Evolutionary conservation across 257 asterid genomes (phyloP).

Genomic region (Echites panduratus): DNA sequence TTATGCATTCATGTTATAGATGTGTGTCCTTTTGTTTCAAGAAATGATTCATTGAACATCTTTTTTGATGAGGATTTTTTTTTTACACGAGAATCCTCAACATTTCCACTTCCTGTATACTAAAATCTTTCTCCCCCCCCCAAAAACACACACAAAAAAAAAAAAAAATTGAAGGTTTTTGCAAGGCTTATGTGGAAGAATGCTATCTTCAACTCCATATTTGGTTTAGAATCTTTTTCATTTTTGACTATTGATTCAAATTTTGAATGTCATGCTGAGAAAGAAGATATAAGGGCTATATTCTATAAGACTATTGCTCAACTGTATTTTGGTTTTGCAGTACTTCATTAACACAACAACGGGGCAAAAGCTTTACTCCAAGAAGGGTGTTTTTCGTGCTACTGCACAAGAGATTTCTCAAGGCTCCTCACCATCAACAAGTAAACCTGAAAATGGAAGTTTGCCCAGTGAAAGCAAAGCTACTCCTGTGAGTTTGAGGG

Average conservation of each 20-base stretch:
- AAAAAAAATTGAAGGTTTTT: slow-evolving; percentile 7
- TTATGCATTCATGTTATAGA: neutral
- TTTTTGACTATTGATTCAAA: neutral
- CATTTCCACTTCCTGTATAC: neutral
- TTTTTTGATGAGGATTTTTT: neutral
- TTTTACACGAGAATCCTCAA: neutral
- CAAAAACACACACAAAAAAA: no score
- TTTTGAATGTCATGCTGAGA: neutral
- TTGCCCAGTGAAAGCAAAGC: neutral
- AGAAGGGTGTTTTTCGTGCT: neutral
- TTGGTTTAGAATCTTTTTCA: neutral
- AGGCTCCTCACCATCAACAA: neutral
- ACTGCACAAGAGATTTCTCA: neutral
- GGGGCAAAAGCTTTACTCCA: slow-evolving; percentile 5
- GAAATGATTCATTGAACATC: neutral
- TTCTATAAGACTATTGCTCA: neutral
- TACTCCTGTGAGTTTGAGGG: neutral
- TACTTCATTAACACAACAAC: neutral
- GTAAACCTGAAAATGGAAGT: neutral
- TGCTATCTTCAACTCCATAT: slow-evolving; percentile 2
- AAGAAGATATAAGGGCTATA: slow-evolving; percentile 21
- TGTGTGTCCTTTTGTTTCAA: neutral
- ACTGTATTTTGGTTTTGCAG: slow-evolving; percentile 6
- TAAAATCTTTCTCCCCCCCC: neutral
- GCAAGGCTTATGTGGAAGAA: neutral